A percentile compares a stretch with the other conserved stretches of the same genome.
Conservation (phyloP, 2,329 filamentous ascomycete species). For the Fusarium algeriense region DNA sequence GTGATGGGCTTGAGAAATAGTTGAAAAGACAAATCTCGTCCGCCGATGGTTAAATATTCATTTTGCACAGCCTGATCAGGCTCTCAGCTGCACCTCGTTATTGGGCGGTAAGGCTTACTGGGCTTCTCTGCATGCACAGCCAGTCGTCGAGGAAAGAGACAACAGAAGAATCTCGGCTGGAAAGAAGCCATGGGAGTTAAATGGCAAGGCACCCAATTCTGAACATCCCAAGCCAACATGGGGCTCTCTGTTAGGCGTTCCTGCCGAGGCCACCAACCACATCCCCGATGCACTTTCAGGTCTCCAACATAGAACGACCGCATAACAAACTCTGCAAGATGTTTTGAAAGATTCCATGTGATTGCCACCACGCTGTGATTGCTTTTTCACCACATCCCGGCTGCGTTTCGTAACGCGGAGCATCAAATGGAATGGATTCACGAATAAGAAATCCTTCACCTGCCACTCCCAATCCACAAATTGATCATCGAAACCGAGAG, state of each 20-base stretch:
- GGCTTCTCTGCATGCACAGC: neutral
- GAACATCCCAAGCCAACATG: neutral
- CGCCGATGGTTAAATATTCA: no score
- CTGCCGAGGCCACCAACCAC: no score
- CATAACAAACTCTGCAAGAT: no score
- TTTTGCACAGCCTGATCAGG: conserved; percentile 3
- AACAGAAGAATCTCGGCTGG: neutral
- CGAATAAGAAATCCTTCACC: conserved; percentile 13
- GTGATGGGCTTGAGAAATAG: accelerated
- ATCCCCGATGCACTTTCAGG: no score
- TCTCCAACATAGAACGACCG: no score
- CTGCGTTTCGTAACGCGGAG: neutral
- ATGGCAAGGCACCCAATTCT: no score
- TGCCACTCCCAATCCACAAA: neutral
- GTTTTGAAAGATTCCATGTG: no score
- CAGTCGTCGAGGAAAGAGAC: neutral
- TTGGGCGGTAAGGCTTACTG: neutral
- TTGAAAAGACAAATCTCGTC: no score
- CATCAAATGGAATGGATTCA: conserved; percentile 25
- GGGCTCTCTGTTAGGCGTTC: neutral
- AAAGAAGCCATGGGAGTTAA: no score
- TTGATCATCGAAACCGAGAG: neutral
- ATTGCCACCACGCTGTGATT: no score
- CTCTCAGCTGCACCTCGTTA: neutral
- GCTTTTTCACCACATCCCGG: no score